Conservation (phyloP, 805 yeast genomes). For the Barnettozyma wickerhamii region DNA sequence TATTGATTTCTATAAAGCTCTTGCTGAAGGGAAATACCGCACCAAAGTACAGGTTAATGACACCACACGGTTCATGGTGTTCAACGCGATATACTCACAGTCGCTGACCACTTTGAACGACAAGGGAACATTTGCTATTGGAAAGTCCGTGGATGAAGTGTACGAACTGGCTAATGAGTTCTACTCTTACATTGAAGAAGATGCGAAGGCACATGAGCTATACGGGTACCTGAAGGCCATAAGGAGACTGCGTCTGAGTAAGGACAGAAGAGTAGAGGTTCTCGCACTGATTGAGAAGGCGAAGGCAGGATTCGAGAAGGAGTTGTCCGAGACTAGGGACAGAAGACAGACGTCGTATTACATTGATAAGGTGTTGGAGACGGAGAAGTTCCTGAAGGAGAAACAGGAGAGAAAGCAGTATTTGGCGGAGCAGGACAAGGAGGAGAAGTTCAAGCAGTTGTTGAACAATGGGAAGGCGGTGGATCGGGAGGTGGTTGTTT, state of each 20-base stretch:
- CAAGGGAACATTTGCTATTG: slow-evolving; percentile 18
- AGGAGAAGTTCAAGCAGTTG: slow-evolving; percentile 1
- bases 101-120: slow-evolving; percentile 18
- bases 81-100: slow-evolving; percentile 19
- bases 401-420: slow-evolving; percentile 17
- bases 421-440: slow-evolving; percentile 9
- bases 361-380: slow-evolving; percentile 11
- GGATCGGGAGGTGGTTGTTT: neutral
- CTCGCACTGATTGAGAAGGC: slow-evolving; percentile 11
- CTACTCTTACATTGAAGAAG: slow-evolving; percentile 3
- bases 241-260: slow-evolving; percentile 20
- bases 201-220: slow-evolving; percentile 16
- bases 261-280: slow-evolving; percentile 14
- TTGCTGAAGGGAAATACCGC: slow-evolving; percentile 6
- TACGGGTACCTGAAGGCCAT: slow-evolving; percentile 22
- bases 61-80: slow-evolving; percentile 21
- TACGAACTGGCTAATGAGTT: slow-evolving; percentile 17
- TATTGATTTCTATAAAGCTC: slow-evolving; percentile 14
- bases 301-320: slow-evolving; percentile 12
- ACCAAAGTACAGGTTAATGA: slow-evolving; percentile 11
- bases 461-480: slow-evolving; percentile 5
- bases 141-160: slow-evolving; percentile 14
- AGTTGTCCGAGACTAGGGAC: slow-evolving; percentile 5
- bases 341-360: slow-evolving; percentile 6
- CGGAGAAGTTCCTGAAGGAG: slow-evolving; percentile 10